phyloP scores from a whole-genome alignment of 2,329 filamentous ascomycete genomes.

The Aspergillus quadricinctus region DNA sequence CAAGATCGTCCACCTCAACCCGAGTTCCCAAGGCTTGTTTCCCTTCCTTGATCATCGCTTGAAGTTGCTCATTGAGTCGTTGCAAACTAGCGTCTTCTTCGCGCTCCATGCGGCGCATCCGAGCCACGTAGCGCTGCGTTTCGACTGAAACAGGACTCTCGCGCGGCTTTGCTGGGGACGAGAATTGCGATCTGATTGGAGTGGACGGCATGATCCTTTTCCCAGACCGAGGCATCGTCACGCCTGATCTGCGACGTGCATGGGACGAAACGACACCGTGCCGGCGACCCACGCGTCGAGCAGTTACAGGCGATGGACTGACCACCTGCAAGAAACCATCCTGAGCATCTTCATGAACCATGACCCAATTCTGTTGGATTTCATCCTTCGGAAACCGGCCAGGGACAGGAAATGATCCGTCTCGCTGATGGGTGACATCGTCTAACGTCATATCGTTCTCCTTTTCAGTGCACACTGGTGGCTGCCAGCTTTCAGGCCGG shows the following conservation, averaged over 20 bases:
- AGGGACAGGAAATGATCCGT: constrained; percentile 46
- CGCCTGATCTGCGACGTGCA: constrained; percentile 20
- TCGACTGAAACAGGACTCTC: constrained; percentile 47
- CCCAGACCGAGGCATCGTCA: constrained; percentile 20
- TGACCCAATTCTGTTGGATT: constrained; percentile 65
- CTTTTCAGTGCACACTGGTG: constrained; percentile 22
- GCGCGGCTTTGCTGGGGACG: constrained; percentile 27
- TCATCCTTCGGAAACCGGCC: constrained; percentile 52
- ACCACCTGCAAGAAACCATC: constrained; percentile 11
- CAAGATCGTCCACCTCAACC: constrained; percentile 57
- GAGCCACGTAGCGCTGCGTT: constrained; percentile 68
- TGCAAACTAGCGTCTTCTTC: constrained; percentile 76
- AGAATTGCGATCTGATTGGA: constrained; percentile 19
- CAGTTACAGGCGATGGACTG: constrained; percentile 16
- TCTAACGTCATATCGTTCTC: constrained; percentile 21
- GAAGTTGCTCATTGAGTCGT: constrained; percentile 71
- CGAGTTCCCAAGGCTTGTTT: constrained; percentile 77
- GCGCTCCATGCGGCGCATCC: constrained; percentile 66
- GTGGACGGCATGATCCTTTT: constrained; percentile 22
- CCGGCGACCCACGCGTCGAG: constrained; percentile 20
- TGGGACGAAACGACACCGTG: constrained; percentile 17
- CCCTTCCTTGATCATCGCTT: constrained; percentile 84
- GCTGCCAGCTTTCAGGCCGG: constrained; percentile 23
- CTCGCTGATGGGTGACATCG: neutral
- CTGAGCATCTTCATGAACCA: constrained; percentile 45